Base-by-base conservation (phyloP, 192 early-diverging fungal species). In the Hyaloraphidium curvatum region DNA sequence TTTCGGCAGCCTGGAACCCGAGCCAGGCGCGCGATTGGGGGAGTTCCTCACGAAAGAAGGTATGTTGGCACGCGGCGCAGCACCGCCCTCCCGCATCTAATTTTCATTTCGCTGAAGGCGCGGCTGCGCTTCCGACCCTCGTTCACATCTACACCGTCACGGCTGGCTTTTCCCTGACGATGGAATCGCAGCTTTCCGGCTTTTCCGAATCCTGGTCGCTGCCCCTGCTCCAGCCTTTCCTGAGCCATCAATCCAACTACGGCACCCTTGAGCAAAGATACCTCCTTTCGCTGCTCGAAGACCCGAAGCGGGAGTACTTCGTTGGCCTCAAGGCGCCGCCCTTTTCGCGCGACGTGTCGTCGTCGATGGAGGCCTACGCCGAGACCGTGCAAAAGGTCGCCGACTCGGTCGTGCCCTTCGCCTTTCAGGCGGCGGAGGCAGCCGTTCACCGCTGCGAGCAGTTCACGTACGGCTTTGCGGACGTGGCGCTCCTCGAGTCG, bases 391-490 rank as follows among this genome's bases (percentile, higher is more conserved):
- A 69, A 26, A 55, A 56, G 4, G 68, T 82, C 54, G 57, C 63
- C 11, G 68, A 78, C 7, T 62, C 64, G 17, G 69, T 79, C 50
- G 52, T 65, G 39, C 55, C 63, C 39, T 64, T 73, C 13, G 62
- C 60, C 1, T 69, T 72, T 48, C 40, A 16, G 13, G 33, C 66
- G 39, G 58, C 71, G 0, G 70, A 78, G 11, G 61, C 56, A 1
- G 64, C 70, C 1, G 53, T 76, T 28, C 51, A 50, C 3, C 65
- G 81, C 14, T 78, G 80, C 28, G 55, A 68, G 41, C 58, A 58
- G 2, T 66, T 85, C 27, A 84, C 83, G 1, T 68, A 68, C 43
- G 83, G 81, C 1, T 79, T 75, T 51, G 81, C n/a, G n/a, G n/a
- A n/a, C n/a, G n/a, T n/a, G n/a, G n/a, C n/a, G n/a, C n/a, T n/a